Evolutionary conservation across 345 rosid genomes (phyloP).

Genomic region (Populus nigra): DNA sequence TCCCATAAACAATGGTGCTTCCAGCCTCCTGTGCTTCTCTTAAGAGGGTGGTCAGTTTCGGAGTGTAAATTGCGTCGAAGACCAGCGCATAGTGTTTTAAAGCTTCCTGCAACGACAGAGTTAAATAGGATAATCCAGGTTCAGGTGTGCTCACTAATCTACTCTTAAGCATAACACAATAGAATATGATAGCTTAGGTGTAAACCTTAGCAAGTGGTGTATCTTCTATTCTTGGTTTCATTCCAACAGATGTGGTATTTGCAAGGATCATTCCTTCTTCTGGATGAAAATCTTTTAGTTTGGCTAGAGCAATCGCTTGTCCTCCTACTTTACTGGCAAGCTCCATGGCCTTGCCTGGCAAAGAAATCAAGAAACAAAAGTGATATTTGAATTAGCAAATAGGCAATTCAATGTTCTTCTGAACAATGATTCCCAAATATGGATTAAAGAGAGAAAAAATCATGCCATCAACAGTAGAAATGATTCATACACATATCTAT

Average conservation of each 20-base stretch:
- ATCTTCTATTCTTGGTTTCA: constrained; percentile 49
- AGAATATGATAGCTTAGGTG: not conserved
- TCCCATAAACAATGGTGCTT: constrained; percentile 45
- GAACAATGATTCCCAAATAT: not conserved
- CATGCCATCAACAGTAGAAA: not conserved
- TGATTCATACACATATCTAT: no score
- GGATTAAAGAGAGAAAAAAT: no score
- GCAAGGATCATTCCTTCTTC: constrained; percentile 65
- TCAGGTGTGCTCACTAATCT: not conserved
- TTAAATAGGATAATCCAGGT: not conserved
- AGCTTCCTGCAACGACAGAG: constrained; percentile 39
- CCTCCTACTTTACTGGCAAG: constrained; percentile 57
- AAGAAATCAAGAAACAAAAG: not conserved
- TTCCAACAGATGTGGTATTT: constrained; percentile 59
- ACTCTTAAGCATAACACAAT: not conserved
- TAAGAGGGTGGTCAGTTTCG: constrained; percentile 55
- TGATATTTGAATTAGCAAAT: not conserved
- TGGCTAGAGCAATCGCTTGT: constrained; percentile 45
- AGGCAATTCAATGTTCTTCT: not conserved
- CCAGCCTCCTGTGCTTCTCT: constrained; percentile 56
- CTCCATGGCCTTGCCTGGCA: constrained; percentile 46
- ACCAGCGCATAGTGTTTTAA: constrained; percentile 51
- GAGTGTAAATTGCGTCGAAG: constrained; percentile 60
- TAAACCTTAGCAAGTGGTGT: constrained; percentile 55
- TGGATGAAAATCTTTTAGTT: constrained; percentile 54